phyloP scores from a whole-genome alignment of 306 rosid genomes.

The Lathyrus sativus region DNA sequence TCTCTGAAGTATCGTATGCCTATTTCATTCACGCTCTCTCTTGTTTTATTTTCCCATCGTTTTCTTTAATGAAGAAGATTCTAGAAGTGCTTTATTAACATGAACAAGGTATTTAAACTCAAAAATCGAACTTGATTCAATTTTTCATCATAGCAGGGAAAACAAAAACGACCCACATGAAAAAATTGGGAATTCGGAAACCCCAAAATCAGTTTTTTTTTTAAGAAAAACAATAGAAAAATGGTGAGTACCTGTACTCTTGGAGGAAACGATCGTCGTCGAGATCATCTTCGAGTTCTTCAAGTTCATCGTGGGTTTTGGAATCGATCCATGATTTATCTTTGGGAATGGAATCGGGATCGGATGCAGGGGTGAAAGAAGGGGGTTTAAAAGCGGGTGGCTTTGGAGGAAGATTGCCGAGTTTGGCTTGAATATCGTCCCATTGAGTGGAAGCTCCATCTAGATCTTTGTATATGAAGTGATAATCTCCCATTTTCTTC shows the following conservation, averaged over 20 bases:
- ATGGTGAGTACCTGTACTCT: constrained; percentile 63
- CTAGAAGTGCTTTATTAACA: too few relatives aligned
- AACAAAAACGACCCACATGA: background rate
- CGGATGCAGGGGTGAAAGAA: constrained; percentile 64
- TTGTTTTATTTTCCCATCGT: too few relatives aligned
- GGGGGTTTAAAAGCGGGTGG: constrained; percentile 82
- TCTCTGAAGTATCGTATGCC: too few relatives aligned
- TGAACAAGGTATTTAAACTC: background rate
- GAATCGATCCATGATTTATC: constrained; percentile 80
- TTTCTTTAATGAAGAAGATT: too few relatives aligned
- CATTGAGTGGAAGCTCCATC: constrained; percentile 97
- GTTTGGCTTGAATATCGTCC: constrained; percentile 89
- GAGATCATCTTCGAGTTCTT: constrained; percentile 83
- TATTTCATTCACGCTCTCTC: too few relatives aligned
- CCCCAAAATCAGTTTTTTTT: background rate
- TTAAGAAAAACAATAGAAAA: background rate
- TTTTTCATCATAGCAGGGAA: background rate
- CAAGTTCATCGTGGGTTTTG: constrained; percentile 75
- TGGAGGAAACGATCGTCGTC: constrained; percentile 86
- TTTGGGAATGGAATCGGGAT: constrained; percentile 61
- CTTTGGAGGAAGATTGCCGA: constrained; percentile 80
- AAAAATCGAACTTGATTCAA: background rate
- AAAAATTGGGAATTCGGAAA: background rate
- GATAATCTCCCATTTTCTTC: constrained; percentile 72
- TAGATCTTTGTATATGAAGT: constrained; percentile 79